These are phyloP conservation scores for Stephania cephalantha DNA, from an alignment of 164 flowering plant genomes.

Conservation along the genomic window DNA sequence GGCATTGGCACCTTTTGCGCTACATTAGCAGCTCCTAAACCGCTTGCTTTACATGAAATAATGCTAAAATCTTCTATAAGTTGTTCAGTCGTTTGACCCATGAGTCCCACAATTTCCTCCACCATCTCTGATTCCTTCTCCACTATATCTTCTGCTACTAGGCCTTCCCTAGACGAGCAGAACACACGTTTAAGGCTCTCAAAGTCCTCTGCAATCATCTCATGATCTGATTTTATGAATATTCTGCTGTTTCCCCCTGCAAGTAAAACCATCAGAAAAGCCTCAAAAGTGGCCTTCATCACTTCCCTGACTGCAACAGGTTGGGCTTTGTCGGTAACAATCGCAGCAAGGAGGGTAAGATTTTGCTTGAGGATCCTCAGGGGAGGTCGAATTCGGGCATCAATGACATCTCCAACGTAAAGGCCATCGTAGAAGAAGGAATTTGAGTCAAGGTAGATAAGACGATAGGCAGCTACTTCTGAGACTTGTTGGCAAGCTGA, in stretches of 20 bases:
- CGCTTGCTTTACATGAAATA: conserved; percentile 62
- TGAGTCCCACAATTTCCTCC: conserved; percentile 64
- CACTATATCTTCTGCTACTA: conserved; percentile 60
- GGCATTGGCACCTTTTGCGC: conserved; percentile 80
- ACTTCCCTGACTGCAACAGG: conserved; percentile 69
- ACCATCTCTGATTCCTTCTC: conserved; percentile 64
- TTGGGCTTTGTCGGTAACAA: conserved; percentile 63
- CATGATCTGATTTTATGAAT: conserved; percentile 53
- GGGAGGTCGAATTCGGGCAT: conserved; percentile 67
- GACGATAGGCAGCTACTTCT: conserved; percentile 84
- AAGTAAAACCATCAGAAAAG: conserved; percentile 74
- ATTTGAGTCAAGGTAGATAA: conserved; percentile 75
- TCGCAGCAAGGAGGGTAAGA: conserved; percentile 55
- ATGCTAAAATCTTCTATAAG: conserved; percentile 80
- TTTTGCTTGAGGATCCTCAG: conserved; percentile 74
- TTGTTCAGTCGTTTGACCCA: conserved; percentile 72
- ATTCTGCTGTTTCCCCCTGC: conserved; percentile 72
- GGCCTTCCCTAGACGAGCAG: conserved; percentile 59
- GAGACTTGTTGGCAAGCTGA: conserved; percentile 59
- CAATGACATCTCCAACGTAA: conserved; percentile 51
- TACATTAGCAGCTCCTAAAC: conserved; percentile 34
- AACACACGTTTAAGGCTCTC: conserved; percentile 57
- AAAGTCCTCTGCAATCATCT: conserved; percentile 76
- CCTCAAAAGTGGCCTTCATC: conserved; percentile 86
- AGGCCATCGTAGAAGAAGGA: conserved; percentile 62